Conservation (phyloP, 768 basidiomycete species). For the Chalciporus piperatus region DNA sequence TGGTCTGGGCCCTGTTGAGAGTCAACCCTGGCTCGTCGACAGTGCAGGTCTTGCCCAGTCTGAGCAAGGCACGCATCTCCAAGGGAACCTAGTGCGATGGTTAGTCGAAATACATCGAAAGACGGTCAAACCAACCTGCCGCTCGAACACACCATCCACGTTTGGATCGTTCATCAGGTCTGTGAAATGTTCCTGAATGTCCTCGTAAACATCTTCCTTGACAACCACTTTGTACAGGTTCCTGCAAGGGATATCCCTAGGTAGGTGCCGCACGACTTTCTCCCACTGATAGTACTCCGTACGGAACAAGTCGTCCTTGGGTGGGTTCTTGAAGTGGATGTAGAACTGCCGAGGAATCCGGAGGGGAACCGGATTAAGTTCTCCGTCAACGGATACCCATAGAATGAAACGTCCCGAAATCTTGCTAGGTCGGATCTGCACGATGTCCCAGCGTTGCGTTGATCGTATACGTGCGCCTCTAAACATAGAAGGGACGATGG, state of each 20-base stretch:
- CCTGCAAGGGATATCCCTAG: slow-evolving; percentile 69
- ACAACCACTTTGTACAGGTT: slow-evolving; percentile 84
- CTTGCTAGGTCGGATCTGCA: slow-evolving; percentile 81
- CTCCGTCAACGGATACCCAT: slow-evolving; percentile 83
- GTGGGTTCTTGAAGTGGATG: slow-evolving; percentile 76
- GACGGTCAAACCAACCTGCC: slow-evolving; percentile 57
- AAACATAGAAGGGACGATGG: slow-evolving; percentile 72
- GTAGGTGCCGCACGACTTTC: slow-evolving; percentile 73
- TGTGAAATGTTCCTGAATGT: slow-evolving; percentile 88
- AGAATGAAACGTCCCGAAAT: slow-evolving; percentile 80
- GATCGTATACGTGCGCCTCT: slow-evolving; percentile 54
- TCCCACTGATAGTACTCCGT: slow-evolving; percentile 67
- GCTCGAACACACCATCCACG: slow-evolving; percentile 92
- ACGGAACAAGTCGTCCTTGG: slow-evolving; percentile 65
- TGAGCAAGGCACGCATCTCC: slow-evolving; percentile 74
- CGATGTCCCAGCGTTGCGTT: slow-evolving; percentile 82
- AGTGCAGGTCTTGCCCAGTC: slow-evolving; percentile 79
- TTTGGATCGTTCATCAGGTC: slow-evolving; percentile 91
- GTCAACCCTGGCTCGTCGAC: slow-evolving; percentile 65
- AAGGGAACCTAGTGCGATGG: slow-evolving; percentile 64
- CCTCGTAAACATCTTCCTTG: slow-evolving; percentile 78
- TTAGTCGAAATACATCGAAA: neutral
- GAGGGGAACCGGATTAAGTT: slow-evolving; percentile 76
- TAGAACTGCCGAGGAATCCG: slow-evolving; percentile 92
- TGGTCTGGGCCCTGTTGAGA: slow-evolving; percentile 76